A percentile compares a stretch with the other conserved stretches of the same genome.
phyloP scores from a whole-genome alignment of 805 yeast genomes.

The Komagataella populi region DNA sequence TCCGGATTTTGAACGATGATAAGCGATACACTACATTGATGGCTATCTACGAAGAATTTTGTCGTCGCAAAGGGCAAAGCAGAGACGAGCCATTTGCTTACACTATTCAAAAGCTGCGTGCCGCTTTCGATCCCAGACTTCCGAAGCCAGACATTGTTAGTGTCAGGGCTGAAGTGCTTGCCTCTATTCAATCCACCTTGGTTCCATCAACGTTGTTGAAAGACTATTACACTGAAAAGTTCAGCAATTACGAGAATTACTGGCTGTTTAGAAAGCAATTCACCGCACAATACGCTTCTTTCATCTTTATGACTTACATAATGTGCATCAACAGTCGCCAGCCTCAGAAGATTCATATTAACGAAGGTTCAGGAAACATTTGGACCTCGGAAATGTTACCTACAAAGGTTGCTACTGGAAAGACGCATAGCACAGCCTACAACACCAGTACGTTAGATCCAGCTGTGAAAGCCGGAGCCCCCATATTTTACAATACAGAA shows the following conservation, averaged over 20 bases:
- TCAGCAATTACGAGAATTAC: constrained; percentile 78
- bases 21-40: constrained; percentile 56
- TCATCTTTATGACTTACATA: constrained; percentile 86
- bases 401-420: constrained; percentile 51
- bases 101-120: constrained; percentile 72
- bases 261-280: constrained; percentile 96
- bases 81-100: constrained; percentile 87
- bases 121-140: constrained; percentile 85
- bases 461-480: constrained; percentile 45
- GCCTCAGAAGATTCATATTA: constrained; percentile 84
- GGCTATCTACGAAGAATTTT: constrained; percentile 82
- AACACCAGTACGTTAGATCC: constrained; percentile 32
- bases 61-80: constrained; percentile 56
- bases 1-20: constrained; percentile 80
- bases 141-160: constrained; percentile 89
- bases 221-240: constrained; percentile 60
- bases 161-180: constrained; percentile 80
- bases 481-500: constrained; percentile 83
- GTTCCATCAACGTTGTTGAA: constrained; percentile 78
- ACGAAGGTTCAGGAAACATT: constrained; percentile 72
- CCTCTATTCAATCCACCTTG: constrained; percentile 76
- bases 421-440: constrained; percentile 23
- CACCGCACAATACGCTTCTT: constrained; percentile 87
- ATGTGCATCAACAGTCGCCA: constrained; percentile 87
- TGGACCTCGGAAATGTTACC: constrained; percentile 96